Percentiles rank a stretch among this genome's conserved stretches.
Conservation (phyloP, 352 stramenopile genomes). For the Phytophthora macrochlamydospora region DNA sequence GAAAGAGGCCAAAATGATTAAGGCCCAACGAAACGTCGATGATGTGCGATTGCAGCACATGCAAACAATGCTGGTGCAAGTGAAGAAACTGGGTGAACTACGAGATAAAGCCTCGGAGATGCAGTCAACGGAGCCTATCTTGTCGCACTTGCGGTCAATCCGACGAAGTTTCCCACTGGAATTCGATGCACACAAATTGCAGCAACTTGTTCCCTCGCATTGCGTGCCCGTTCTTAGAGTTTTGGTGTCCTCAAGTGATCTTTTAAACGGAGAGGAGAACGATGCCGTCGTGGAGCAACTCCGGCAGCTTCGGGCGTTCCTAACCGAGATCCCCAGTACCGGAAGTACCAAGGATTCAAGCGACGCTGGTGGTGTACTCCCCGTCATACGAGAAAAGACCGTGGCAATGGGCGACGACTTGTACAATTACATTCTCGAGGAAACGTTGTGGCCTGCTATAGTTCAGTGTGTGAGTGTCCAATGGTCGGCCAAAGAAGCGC, state of each 20-base stretch:
- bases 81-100: slow-evolving; percentile 48
- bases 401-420: slow-evolving; percentile 61
- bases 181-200: slow-evolving; percentile 78
- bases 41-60: slow-evolving; percentile 54
- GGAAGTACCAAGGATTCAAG: slow-evolving; percentile 3
- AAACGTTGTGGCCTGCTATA: slow-evolving; percentile 72
- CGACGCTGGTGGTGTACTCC: slow-evolving; percentile 44
- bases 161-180: slow-evolving; percentile 57
- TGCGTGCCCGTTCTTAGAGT: slow-evolving; percentile 64
- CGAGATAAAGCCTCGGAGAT: slow-evolving; percentile 38
- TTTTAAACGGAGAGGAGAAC: slow-evolving; percentile 39
- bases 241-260: slow-evolving; percentile 43
- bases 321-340: slow-evolving; percentile 49
- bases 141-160: slow-evolving; percentile 48
- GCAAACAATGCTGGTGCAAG: slow-evolving; percentile 48
- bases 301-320: slow-evolving; percentile 59
- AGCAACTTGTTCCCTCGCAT: slow-evolving; percentile 73
- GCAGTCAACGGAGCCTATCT: slow-evolving; percentile 45
- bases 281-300: slow-evolving; percentile 51
- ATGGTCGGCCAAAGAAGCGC: slow-evolving; percentile 52
- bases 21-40: slow-evolving; percentile 63
- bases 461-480: slow-evolving; percentile 72
- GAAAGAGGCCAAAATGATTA: slow-evolving; percentile 72
- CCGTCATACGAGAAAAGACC: slow-evolving; percentile 70
- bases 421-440: slow-evolving; percentile 83